A percentile compares a stretch with the other conserved stretches of the same genome.
These are phyloP conservation scores for Aspergillus spinulosporus DNA, from an alignment of 2,329 filamentous ascomycete species.

Conservation along the genomic window DNA sequence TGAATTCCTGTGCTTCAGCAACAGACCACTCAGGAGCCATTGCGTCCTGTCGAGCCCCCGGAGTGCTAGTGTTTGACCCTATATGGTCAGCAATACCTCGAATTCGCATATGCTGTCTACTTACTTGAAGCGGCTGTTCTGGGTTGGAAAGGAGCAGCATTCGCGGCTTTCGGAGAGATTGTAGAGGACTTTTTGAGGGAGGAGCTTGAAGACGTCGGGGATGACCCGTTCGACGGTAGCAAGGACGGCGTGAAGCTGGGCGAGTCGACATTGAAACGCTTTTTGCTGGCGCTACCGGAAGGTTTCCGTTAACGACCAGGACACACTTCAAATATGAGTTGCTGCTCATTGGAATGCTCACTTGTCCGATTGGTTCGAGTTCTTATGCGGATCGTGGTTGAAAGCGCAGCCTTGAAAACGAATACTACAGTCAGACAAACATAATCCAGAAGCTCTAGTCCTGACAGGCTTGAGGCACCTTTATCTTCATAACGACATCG, in stretches of 20 bases:
- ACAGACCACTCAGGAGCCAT: slow-evolving; percentile 47
- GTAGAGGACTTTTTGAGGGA: slow-evolving; percentile 63
- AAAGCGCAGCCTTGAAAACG: slow-evolving; percentile 68
- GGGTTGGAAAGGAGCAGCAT: slow-evolving; percentile 64
- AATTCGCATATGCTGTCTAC: slow-evolving; percentile 5
- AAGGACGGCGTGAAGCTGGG: slow-evolving; percentile 82
- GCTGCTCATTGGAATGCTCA: slow-evolving; percentile 25
- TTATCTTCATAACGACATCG: slow-evolving; percentile 90
- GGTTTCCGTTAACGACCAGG: slow-evolving; percentile 23
- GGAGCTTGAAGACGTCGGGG: slow-evolving; percentile 26
- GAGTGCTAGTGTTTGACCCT: slow-evolving; percentile 46
- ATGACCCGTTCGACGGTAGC: slow-evolving; percentile 40
- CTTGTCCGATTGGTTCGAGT: slow-evolving; percentile 44
- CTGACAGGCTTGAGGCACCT: slow-evolving; percentile 47
- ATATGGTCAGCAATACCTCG: slow-evolving; percentile 30
- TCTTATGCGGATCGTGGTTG: slow-evolving; percentile 76
- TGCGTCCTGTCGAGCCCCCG: slow-evolving; percentile 41
- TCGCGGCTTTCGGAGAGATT: slow-evolving; percentile 88
- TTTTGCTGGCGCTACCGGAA: slow-evolving; percentile 49
- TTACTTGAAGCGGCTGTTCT: slow-evolving; percentile 45
- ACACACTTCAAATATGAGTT: slow-evolving; percentile 8
- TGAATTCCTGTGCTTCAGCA: slow-evolving; percentile 50
- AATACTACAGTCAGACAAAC: slow-evolving; percentile 24
- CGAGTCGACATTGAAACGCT: slow-evolving; percentile 89
- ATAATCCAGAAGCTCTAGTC: slow-evolving; percentile 2